phyloP scores from a whole-genome alignment of 495 filamentous ascomycete genomes.

The Aspergillus campestris region DNA sequence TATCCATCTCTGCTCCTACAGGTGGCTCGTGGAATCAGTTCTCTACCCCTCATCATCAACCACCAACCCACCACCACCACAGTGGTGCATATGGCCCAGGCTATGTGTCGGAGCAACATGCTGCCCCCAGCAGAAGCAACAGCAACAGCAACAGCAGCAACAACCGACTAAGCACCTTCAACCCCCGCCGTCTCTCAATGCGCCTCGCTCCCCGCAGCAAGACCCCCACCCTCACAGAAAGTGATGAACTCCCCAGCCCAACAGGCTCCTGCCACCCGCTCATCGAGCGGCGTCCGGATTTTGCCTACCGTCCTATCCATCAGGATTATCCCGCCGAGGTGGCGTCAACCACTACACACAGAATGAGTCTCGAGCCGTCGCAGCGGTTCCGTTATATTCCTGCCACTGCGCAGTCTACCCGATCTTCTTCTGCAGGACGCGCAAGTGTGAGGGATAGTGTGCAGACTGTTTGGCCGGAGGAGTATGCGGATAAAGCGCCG shows the following conservation, averaged over 20 bases:
- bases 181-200: conserved; percentile 26
- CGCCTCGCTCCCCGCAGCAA: conserved; percentile 22
- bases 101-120: conserved; percentile 13
- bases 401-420: conserved; percentile 16
- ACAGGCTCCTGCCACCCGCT: no score
- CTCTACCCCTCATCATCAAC: conserved; percentile 23
- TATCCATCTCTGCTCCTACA: conserved; percentile 28
- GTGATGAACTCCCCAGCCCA: conserved; percentile 1
- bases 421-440: no score
- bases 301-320: conserved; percentile 29
- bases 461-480: no score
- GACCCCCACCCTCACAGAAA: conserved; percentile 4
- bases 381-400: conserved; percentile 32
- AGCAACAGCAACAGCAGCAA: not conserved
- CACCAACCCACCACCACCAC: conserved; percentile 7
- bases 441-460: no score
- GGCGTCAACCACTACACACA: not conserved
- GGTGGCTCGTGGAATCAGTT: conserved; percentile 36
- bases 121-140: not conserved
- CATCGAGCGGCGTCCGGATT: conserved; percentile 14
- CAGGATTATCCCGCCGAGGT: conserved; percentile 28
- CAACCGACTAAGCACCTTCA: conserved; percentile 13
- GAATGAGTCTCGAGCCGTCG: not conserved
- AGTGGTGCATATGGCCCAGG: conserved; percentile 21
- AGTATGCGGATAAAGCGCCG: no score